These are phyloP conservation scores for Brassica carinata DNA, from an alignment of 345 rosid species.

Conservation along the genomic window DNA sequence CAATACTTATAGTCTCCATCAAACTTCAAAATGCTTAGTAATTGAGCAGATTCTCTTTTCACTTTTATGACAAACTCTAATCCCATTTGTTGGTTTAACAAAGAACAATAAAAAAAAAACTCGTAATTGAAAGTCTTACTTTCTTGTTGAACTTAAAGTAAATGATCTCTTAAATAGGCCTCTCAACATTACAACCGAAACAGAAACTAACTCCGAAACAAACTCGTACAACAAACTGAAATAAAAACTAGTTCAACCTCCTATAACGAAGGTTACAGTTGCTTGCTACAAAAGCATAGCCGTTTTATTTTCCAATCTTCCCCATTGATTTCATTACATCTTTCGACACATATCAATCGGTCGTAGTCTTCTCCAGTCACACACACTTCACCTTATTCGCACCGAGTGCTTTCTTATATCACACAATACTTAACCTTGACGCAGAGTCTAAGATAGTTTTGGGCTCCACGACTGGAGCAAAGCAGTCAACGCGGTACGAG, in stretches of 20 bases:
- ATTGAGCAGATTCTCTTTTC: neutral
- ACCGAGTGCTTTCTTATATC: neutral
- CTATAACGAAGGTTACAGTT: neutral
- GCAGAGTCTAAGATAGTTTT: neutral
- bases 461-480: slow-evolving; percentile 41
- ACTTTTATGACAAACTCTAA: neutral
- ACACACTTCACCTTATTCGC: neutral
- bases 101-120: neutral
- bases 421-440: neutral
- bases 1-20: neutral
- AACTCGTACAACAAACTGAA: neutral
- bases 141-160: neutral
- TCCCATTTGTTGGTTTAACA: neutral
- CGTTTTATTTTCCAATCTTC: neutral
- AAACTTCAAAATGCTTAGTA: neutral
- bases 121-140: neutral
- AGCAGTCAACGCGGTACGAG: slow-evolving; percentile 32
- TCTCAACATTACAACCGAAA: neutral
- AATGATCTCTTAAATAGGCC: neutral
- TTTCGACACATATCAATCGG: neutral
- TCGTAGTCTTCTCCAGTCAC: neutral
- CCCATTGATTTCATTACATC: slow-evolving; percentile 10
- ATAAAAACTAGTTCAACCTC: neutral
- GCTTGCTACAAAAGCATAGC: neutral
- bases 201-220: neutral